Base-by-base conservation (phyloP, 495 filamentous ascomycete genomes). In the Xylaria cubensis region DNA sequence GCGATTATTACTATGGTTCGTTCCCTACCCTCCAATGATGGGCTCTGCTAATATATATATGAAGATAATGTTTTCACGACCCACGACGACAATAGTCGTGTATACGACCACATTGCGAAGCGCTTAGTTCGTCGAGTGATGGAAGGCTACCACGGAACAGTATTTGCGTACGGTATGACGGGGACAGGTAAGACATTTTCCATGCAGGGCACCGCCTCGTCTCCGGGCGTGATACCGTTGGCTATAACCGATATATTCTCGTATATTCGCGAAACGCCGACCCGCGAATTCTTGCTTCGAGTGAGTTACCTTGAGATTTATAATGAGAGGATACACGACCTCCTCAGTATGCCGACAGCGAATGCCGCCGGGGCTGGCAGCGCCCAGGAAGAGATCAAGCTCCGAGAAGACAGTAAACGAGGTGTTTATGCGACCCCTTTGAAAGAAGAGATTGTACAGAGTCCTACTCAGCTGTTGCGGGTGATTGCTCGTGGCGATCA, bases 231-330 rank as follows among this genome's bases (percentile, higher is more conserved):
- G 41, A 99, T 99, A 62, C 96, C 96, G 12, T 86, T 99, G 29
- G 96, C 96, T 66, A 98, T 99, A 75, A 98, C 95, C 62, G 96
- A 99, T 77, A 99, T 99, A 42, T 99, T 99, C 80, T 98, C 97
- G 0, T 99, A 95, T 81, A 99, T 99, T 76, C 90, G 96, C 55
- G 96, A 99, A 83, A 99, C 95, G 9, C 97, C 96, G 0, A 92
- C 94, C 64, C 87, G 97, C 70, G 96, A 99, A 76, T 99, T 98
- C 75, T 84, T 99, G 62, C 89, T 99, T 65, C 92, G 96, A 67
- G 97, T 99, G 76, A 98, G 96, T 85, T 99, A 98, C 79, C 84
- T 99, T 59, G 96, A 99, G 81, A 99, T 99, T 58, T 99, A 99
- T 84, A 99, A 99, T 78, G 96, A 99, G 80, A 96, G 89, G 83